A percentile compares a stretch with the other conserved stretches of the same genome.
These are phyloP conservation scores for Pichia heedii DNA, from an alignment of 805 yeast genomes.

Conservation along the genomic window DNA sequence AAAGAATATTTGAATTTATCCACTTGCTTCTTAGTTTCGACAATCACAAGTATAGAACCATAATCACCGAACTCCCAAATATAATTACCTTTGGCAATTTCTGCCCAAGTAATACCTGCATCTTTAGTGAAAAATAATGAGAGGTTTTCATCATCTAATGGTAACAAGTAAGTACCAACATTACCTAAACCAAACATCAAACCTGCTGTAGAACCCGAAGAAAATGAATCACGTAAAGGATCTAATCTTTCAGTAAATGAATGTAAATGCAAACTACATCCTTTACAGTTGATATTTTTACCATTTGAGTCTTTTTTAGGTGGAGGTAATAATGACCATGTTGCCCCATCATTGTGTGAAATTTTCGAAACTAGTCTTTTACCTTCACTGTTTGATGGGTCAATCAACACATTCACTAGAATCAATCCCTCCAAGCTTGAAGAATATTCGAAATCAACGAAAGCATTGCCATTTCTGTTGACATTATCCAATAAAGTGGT, in stretches of 20 bases:
- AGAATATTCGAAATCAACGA: constrained; percentile 81
- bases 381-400: constrained; percentile 30
- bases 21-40: constrained; percentile 48
- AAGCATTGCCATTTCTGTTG: constrained; percentile 66
- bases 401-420: constrained; percentile 59
- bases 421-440: constrained; percentile 81
- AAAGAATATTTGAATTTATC: constrained; percentile 54
- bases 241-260: constrained; percentile 86
- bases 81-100: constrained; percentile 59
- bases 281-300: constrained; percentile 39
- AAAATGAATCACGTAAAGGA: constrained; percentile 63
- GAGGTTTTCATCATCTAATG: constrained; percentile 34
- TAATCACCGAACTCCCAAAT: constrained; percentile 98
- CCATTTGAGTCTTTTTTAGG: constrained; percentile 60
- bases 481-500: constrained; percentile 60
- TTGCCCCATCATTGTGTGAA: constrained; percentile 86
- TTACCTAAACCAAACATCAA: constrained; percentile 88
- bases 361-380: constrained; percentile 65
- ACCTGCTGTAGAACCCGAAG: constrained; percentile 87
- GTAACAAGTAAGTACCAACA: constrained; percentile 56
- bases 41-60: constrained; percentile 77
- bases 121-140: constrained; percentile 77
- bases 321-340: constrained; percentile 67
- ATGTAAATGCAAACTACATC: constrained; percentile 78
- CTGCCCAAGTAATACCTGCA: constrained; percentile 87